Percentiles rank a stretch among this genome's conserved stretches.
phyloP scores from a whole-genome alignment of 495 filamentous ascomycete species.

The Lichina pygmaea region DNA sequence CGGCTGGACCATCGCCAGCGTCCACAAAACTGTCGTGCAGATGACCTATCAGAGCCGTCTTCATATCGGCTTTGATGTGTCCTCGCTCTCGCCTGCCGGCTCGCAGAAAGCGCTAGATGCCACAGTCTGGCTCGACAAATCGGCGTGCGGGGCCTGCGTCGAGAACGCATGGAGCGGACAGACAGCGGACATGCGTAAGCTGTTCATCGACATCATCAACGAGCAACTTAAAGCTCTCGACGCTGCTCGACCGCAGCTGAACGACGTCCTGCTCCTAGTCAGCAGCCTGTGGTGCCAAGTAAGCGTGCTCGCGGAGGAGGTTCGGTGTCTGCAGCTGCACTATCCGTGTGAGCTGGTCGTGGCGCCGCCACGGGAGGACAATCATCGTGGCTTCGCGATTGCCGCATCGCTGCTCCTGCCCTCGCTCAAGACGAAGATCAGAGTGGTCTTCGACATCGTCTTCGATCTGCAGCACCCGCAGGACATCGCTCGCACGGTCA shows the following conservation, averaged over 20 bases:
- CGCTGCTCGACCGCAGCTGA: conserved; percentile 21
- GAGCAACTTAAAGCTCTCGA: conserved; percentile 22
- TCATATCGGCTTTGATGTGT: conserved; percentile 45
- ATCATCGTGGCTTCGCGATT: conserved; percentile 23
- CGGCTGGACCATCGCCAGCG: conserved; percentile 55
- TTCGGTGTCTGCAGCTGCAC: conserved; percentile 23
- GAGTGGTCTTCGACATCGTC: conserved; percentile 16
- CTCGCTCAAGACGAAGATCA: conserved; percentile 30
- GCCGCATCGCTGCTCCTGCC: conserved; percentile 25
- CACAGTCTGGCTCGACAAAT: background rate
- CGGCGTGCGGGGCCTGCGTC: background rate
- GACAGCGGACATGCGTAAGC: background rate
- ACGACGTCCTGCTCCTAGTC: conserved; percentile 26
- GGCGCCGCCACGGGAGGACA: conserved; percentile 6
- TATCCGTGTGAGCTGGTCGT: conserved; percentile 26
- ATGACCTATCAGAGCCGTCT: conserved; percentile 61
- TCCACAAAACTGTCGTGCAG: conserved; percentile 30
- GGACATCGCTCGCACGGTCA: background rate
- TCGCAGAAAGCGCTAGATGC: background rate
- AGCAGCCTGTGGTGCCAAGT: conserved; percentile 32
- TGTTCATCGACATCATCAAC: background rate
- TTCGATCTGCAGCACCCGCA: background rate
- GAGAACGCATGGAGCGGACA: background rate
- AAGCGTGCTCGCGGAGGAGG: conserved; percentile 20
- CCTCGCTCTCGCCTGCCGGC: conserved; percentile 18